Conservation (phyloP, 2,329 filamentous ascomycete genomes). For the Helotiales sp. region DNA sequence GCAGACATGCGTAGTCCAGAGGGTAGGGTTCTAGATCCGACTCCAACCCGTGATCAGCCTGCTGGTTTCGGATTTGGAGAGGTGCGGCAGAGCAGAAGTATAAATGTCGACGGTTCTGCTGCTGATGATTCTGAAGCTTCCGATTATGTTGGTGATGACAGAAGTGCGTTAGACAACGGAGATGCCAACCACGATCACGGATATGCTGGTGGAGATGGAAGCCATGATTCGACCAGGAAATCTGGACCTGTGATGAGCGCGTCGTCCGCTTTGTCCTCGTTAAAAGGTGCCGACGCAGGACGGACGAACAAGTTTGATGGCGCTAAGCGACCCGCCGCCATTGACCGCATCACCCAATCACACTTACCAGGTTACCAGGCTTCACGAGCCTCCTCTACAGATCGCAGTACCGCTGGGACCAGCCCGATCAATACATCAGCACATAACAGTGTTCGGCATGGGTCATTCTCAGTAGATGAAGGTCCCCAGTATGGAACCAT, state of each 20-base stretch:
- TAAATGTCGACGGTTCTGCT: slow-evolving; percentile 8
- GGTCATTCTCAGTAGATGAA: slow-evolving; percentile 51
- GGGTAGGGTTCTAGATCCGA: slow-evolving; percentile 15
- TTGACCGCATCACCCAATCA: slow-evolving; percentile 42
- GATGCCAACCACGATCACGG: slow-evolving; percentile 4
- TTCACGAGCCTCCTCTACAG: slow-evolving; percentile 60
- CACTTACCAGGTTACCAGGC: slow-evolving; percentile 45
- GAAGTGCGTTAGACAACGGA: not conserved
- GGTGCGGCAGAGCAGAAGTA: slow-evolving; percentile 13
- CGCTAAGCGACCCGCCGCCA: slow-evolving; percentile 37
- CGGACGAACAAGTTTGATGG: slow-evolving; percentile 29
- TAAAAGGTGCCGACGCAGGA: slow-evolving; percentile 33
- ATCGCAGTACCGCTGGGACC: slow-evolving; percentile 55
- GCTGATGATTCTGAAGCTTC: slow-evolving; percentile 26
- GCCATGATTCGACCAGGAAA: slow-evolving; percentile 31
- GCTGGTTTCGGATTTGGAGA: slow-evolving; percentile 23
- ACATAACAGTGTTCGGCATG: slow-evolving; percentile 58
- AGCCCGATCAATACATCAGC: slow-evolving; percentile 59
- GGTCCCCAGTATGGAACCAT: slow-evolving; percentile 39
- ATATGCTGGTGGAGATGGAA: slow-evolving; percentile 26
- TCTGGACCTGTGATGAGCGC: slow-evolving; percentile 34
- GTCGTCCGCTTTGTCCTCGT: slow-evolving; percentile 31
- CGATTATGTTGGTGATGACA: slow-evolving; percentile 14
- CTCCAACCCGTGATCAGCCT: slow-evolving; percentile 14
- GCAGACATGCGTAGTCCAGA: slow-evolving; percentile 19